A percentile compares a stretch with the other conserved stretches of the same genome.
Evolutionary conservation across 2,329 filamentous ascomycete genomes (phyloP).

Genomic region (Alternaria sp.): DNA sequence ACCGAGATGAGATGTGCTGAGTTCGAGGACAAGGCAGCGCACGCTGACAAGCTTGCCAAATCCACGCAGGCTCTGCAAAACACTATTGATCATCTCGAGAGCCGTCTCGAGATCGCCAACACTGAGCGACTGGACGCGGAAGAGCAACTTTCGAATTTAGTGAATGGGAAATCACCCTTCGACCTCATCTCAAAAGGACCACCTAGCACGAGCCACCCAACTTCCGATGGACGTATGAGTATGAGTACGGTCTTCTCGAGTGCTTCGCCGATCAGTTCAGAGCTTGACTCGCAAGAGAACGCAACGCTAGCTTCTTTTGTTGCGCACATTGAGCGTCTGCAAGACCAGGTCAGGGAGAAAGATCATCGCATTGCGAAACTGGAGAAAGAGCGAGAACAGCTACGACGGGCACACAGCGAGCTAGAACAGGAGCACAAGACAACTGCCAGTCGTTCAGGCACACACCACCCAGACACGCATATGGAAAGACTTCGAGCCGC

Average conservation of each 20-base stretch:
- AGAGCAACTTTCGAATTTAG: conserved; percentile 43
- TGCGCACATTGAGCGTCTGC: conserved; percentile 39
- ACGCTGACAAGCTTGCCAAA: conserved; percentile 35
- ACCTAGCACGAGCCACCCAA: not conserved
- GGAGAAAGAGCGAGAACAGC: conserved; percentile 24
- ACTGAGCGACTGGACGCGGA: conserved; percentile 51
- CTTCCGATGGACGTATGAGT: conserved; percentile 26
- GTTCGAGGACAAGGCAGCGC: conserved; percentile 35
- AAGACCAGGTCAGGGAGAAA: conserved; percentile 42
- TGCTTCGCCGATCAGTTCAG: conserved; percentile 20
- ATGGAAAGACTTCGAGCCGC: conserved; percentile 38
- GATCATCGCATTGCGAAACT: conserved; percentile 32
- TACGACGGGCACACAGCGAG: conserved; percentile 25
- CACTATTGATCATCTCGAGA: conserved; percentile 48
- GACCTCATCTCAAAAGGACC: conserved; percentile 21
- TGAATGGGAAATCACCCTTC: conserved; percentile 35
- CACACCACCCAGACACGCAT: conserved; percentile 37
- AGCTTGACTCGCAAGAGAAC: conserved; percentile 26
- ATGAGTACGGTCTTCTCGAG: conserved; percentile 41
- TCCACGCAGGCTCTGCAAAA: conserved; percentile 43
- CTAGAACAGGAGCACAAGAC: conserved; percentile 32
- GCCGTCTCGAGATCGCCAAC: conserved; percentile 50
- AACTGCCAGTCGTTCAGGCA: conserved; percentile 33
- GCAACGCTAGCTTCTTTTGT: conserved; percentile 33
- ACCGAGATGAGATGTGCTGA: conserved; percentile 41